Conservation (phyloP, 2,329 filamentous ascomycete species). For the Hymenoscyphus albidus region DNA sequence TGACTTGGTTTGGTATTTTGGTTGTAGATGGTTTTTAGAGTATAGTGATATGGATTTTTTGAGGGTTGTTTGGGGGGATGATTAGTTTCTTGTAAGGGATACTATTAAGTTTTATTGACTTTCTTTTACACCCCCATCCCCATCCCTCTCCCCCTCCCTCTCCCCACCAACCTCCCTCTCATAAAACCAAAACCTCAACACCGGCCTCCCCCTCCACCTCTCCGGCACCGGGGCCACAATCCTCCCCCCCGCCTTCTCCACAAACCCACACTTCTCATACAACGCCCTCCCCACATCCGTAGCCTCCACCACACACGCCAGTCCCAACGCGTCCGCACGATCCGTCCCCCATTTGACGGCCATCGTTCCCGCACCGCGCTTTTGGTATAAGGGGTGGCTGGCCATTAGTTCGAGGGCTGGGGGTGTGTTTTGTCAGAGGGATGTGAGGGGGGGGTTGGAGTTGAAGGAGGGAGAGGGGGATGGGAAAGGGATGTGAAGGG, state of each 20-base stretch:
- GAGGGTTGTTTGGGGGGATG: too few relatives aligned
- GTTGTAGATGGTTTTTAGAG: too few relatives aligned
- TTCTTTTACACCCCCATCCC: too few relatives aligned
- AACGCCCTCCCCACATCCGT: conserved; percentile 16
- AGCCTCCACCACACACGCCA: conserved; percentile 17
- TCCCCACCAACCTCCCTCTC: conserved; percentile 8
- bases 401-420: conserved; percentile 36
- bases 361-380: conserved; percentile 37
- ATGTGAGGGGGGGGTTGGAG: not conserved
- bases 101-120: too few relatives aligned
- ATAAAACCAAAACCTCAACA: conserved; percentile 18
- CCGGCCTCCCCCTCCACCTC: conserved; percentile 19
- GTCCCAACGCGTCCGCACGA: conserved; percentile 25
- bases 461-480: not conserved
- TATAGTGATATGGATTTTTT: too few relatives aligned
- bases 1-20: too few relatives aligned
- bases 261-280: conserved; percentile 24
- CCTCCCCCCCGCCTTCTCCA: conserved; percentile 10
- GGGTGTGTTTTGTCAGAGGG: not conserved
- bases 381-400: conserved; percentile 37
- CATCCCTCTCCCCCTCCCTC: too few relatives aligned
- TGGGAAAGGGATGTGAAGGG: not conserved
- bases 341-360: conserved; percentile 39
- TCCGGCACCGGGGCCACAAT: conserved; percentile 17
- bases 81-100: too few relatives aligned